These are phyloP conservation scores for Phellinidium pouzarii DNA, from an alignment of 1,284 basidiomycete species.

Conservation along the genomic window DNA sequence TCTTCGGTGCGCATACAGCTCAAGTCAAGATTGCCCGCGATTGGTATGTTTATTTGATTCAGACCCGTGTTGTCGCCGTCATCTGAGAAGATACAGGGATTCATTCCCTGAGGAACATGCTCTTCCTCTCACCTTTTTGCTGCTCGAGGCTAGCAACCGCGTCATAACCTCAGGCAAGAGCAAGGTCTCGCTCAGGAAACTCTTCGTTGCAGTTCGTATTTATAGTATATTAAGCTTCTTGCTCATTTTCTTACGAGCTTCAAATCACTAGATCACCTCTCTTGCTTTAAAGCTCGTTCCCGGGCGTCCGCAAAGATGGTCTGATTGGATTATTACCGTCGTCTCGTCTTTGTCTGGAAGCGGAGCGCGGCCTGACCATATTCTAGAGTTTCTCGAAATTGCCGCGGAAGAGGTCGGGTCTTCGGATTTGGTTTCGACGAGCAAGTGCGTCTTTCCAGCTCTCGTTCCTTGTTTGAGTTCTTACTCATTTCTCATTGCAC, in stretches of 20 bases:
- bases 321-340: conserved; percentile 61
- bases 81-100: conserved; percentile 39
- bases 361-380: conserved; percentile 46
- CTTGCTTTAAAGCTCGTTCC: conserved; percentile 69
- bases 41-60: conserved; percentile 49
- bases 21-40: conserved; percentile 89
- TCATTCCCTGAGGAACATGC: conserved; percentile 51
- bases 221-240: too few species aligned
- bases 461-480: conserved; percentile 2
- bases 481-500: conserved; percentile 17
- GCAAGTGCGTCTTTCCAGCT: conserved; percentile 51
- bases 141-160: conserved; percentile 58
- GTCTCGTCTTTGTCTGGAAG: conserved; percentile 51
- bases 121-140: conserved; percentile 47
- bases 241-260: neutral
- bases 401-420: conserved; percentile 74
- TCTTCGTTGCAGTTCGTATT: conserved; percentile 74
- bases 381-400: conserved; percentile 79
- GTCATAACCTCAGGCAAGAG: conserved; percentile 45
- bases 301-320: conserved; percentile 51
- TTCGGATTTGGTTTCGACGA: conserved; percentile 67
- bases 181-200: conserved; percentile 74
- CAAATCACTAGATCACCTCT: conserved; percentile 52
- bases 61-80: neutral
- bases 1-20: conserved; percentile 86